These are phyloP conservation scores for Botrytis pseudocinerea DNA, from an alignment of 2,329 filamentous ascomycete genomes.

Conservation along the genomic window DNA sequence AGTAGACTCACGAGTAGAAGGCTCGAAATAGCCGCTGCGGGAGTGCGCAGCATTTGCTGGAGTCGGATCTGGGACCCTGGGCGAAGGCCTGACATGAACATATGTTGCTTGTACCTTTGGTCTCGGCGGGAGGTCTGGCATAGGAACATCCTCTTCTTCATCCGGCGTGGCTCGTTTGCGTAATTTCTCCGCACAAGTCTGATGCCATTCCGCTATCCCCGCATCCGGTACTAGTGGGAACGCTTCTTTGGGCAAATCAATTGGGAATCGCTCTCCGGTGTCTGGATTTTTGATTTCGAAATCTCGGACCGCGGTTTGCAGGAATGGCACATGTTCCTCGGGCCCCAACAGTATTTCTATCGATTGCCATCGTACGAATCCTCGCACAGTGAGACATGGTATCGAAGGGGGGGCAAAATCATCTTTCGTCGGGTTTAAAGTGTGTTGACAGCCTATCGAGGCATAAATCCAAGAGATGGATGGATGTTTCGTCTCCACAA, in stretches of 20 bases:
- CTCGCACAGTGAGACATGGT: constrained; percentile 77
- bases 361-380: constrained; percentile 92
- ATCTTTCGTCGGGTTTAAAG: constrained; percentile 69
- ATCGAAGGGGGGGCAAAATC: constrained; percentile 75
- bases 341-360: constrained; percentile 87
- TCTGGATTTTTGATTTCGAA: constrained; percentile 76
- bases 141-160: constrained; percentile 35
- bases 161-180: constrained; percentile 55
- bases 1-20: constrained; percentile 22
- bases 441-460: constrained; percentile 86
- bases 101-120: constrained; percentile 37
- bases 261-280: constrained; percentile 68
- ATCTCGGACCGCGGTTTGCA: constrained; percentile 76
- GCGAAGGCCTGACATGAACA: constrained; percentile 35
- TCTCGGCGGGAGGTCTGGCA: constrained; percentile 35
- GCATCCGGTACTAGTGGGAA: constrained; percentile 73
- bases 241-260: constrained; percentile 57
- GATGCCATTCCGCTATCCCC: constrained; percentile 86
- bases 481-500: constrained; percentile 69
- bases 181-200: constrained; percentile 69
- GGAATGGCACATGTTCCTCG: constrained; percentile 79
- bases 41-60: constrained; percentile 7
- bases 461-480: constrained; percentile 92
- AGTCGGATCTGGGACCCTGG: constrained; percentile 12
- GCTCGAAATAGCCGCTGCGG: constrained; percentile 19